Conservation (phyloP, 495 filamentous ascomycete genomes). For the Annulohypoxylon bovei region DNA sequence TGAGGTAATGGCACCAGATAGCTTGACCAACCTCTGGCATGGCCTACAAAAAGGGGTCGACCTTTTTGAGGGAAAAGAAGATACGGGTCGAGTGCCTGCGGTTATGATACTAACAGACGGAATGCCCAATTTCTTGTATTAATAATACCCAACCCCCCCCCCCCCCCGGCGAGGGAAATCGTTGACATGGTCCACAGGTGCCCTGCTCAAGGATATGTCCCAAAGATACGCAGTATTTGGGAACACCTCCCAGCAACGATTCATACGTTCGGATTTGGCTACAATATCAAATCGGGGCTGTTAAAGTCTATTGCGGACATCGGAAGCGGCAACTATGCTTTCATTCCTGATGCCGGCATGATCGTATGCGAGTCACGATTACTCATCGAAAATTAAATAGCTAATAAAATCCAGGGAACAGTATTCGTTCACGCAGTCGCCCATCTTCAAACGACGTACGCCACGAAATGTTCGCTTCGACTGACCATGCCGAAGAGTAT, state of each 20-base stretch:
- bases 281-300: slow-evolving; percentile 51
- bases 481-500: slow-evolving; percentile 48
- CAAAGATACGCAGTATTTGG: slow-evolving; percentile 47
- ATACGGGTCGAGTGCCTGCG: slow-evolving; percentile 47
- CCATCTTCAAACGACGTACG: slow-evolving; percentile 58
- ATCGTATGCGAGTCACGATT: slow-evolving; percentile 44
- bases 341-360: slow-evolving; percentile 61
- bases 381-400: not conserved
- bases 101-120: slow-evolving; percentile 61
- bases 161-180: not conserved
- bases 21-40: slow-evolving; percentile 55
- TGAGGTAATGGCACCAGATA: slow-evolving; percentile 38
- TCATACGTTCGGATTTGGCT: slow-evolving; percentile 61
- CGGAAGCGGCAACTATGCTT: slow-evolving; percentile 56
- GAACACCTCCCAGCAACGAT: slow-evolving; percentile 50
- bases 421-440: slow-evolving; percentile 60
- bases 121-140: slow-evolving; percentile 53
- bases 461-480: slow-evolving; percentile 47
- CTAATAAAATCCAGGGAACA: slow-evolving; percentile 46
- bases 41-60: slow-evolving; percentile 51
- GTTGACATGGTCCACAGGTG: slow-evolving; percentile 19
- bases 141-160: not conserved
- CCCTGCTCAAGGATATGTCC: slow-evolving; percentile 49
- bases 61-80: slow-evolving; percentile 42
- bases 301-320: slow-evolving; percentile 58